Evolutionary conservation across 345 rosid species (phyloP), one percentile per base, ranked within the genome.

Genomic region (Microthlaspi erraticum): DNA sequence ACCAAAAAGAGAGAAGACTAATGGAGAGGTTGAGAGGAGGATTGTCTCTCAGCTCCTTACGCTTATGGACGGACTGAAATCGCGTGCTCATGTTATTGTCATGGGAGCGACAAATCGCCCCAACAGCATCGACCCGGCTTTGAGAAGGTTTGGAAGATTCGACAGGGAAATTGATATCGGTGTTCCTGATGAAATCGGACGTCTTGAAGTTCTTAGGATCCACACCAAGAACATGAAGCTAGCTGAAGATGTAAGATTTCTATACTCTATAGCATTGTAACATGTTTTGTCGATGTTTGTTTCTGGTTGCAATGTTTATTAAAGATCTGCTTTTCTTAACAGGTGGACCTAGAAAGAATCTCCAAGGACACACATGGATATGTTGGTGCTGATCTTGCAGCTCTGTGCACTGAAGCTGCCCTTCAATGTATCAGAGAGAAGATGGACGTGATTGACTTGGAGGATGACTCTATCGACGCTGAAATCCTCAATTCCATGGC

Each of bases 21-120:
- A 91, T 75, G 97, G 98, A 43, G 97, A 93, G 80, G 97, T 89
- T 44, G 97, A 93, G 84, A 91, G 98, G 81, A 89, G 97, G 78
- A 93, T 93, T 69, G 97, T 93, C 48, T 91, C 98, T 54, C 98
- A 93, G 78, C 88, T 93, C 18, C 81, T 93, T 53, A 91, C 97
- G 8, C 93, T 93, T 42, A 93, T 93, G 98, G 98, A 93, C 73
- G 98, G 98, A 20, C 79, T 91, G 5, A 91, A 93, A 67, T 81
- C 96, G 0, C 94, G 96, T 60, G 96, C 96, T 0, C 96, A 93
- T 84, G 92, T 91, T 57, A 91, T 93, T 60, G 97, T 93, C 64
- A 91, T 93, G 10, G 98, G 98, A 13, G 98, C 98, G 71, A 93
- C 98, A n/a, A 93, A 93, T 78, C 94, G 98, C 10, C 98, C 98